Conservation (phyloP, 2,329 filamentous ascomycete species). For the Aspergillus ochraceus region DNA sequence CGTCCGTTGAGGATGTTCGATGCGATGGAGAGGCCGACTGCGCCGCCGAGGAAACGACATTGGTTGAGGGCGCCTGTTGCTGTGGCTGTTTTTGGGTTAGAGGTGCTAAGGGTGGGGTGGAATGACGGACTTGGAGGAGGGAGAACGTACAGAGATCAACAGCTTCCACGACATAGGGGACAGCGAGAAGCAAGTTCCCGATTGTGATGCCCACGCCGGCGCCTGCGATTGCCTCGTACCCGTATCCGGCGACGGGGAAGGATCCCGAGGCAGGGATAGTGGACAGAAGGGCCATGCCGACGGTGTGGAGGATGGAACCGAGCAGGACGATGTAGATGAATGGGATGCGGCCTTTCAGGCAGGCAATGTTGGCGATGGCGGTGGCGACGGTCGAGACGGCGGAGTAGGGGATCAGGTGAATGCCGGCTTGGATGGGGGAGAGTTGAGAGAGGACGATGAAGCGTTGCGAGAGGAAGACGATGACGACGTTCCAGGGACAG, state of each 20-base stretch:
- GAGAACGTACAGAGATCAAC: not conserved
- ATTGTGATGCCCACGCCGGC: slow-evolving; percentile 1
- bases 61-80: slow-evolving; percentile 5
- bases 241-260: not conserved
- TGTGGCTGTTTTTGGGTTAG: not conserved
- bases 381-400: slow-evolving; percentile 2
- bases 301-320: slow-evolving; percentile 1
- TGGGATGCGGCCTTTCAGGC: slow-evolving; percentile 2
- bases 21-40: slow-evolving; percentile 3
- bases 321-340: slow-evolving; percentile 4
- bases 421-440: slow-evolving; percentile 2
- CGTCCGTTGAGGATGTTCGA: slow-evolving; percentile 1
- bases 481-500: slow-evolving; percentile 7
- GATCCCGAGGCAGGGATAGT: not conserved
- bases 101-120: not conserved
- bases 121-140: not conserved
- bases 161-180: slow-evolving; percentile 3
- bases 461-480: slow-evolving; percentile 5
- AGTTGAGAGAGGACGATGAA: not conserved
- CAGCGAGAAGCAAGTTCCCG: slow-evolving; percentile 1
- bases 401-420: slow-evolving; percentile 2
- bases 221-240: slow-evolving; percentile 5
- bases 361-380: not conserved
- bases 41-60: slow-evolving; percentile 5
- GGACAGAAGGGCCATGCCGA: slow-evolving; percentile 1